phyloP scores from a whole-genome alignment of 805 yeast species.

The Ogataea glucozyma region DNA sequence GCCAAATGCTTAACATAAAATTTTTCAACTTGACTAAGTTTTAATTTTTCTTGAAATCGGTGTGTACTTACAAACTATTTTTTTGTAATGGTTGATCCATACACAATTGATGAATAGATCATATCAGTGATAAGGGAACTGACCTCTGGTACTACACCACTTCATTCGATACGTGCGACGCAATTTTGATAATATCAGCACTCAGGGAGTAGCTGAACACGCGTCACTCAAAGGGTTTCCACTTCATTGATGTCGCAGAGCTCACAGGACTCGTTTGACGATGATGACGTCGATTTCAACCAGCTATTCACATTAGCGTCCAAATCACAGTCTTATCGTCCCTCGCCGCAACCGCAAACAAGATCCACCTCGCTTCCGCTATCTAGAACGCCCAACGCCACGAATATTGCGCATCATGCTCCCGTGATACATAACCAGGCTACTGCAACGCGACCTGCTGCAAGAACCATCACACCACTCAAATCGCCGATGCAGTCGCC shows the following conservation, averaged over 20 bases:
- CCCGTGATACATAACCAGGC: conserved; percentile 12
- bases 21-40: conserved; percentile 4
- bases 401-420: background rate
- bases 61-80: conserved; percentile 7
- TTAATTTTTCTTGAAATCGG: conserved; percentile 10
- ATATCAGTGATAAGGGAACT: background rate
- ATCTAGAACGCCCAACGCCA: background rate
- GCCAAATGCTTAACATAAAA: conserved; percentile 9
- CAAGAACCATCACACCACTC: background rate
- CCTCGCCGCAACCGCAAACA: background rate
- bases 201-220: no score
- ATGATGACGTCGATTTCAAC: conserved; percentile 34
- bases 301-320: conserved; percentile 22
- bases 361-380: background rate
- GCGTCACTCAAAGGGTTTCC: background rate
- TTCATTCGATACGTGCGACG: no score
- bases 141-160: no score
- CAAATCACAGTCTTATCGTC: conserved; percentile 7
- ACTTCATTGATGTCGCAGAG: conserved; percentile 11
- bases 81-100: no score
- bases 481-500: background rate
- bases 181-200: no score
- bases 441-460: conserved; percentile 7
- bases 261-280: conserved; percentile 35
- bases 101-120: background rate